Evolutionary conservation across 169 alveolate genomes (phyloP).

Genomic region (Miamiensis avidus): DNA sequence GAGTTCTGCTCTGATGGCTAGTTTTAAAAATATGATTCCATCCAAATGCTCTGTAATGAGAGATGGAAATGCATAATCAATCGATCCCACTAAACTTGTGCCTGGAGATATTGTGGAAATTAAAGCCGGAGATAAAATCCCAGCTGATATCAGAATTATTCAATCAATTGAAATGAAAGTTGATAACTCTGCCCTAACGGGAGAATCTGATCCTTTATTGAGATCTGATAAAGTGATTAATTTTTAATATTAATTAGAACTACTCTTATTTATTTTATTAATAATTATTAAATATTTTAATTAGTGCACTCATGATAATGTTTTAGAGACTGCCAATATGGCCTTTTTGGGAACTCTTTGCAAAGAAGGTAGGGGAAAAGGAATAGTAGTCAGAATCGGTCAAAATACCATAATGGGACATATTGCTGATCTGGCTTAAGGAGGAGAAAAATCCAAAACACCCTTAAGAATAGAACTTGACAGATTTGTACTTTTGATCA

Average conservation of each 20-base stretch:
- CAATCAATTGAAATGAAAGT: conserved; percentile 72
- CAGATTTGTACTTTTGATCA: conserved; percentile 79
- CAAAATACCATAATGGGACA: conserved; percentile 85
- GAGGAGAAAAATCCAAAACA: conserved; percentile 75
- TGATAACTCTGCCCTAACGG: conserved; percentile 81
- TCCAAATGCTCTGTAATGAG: conserved; percentile 66
- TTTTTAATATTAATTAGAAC: conserved; percentile 69
- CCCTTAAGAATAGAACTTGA: conserved; percentile 81
- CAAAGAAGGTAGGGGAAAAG: conserved; percentile 69
- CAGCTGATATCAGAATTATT: conserved; percentile 81
- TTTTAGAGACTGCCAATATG: conserved; percentile 66
- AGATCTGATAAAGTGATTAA: conserved; percentile 67
- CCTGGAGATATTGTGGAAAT: conserved; percentile 76
- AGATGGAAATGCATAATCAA: conserved; percentile 52
- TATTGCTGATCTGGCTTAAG: conserved; percentile 81
- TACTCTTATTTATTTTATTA: conserved; percentile 56
- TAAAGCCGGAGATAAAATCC: conserved; percentile 76
- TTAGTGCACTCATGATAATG: conserved; percentile 50
- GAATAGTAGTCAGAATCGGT: conserved; percentile 83
- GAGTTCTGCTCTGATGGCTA: conserved; percentile 74
- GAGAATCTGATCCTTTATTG: conserved; percentile 74
- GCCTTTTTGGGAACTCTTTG: conserved; percentile 78
- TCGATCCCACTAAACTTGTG: conserved; percentile 63
- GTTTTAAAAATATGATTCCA: conserved; percentile 74
- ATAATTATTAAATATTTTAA: not conserved